Evolutionary conservation across 306 rosid species (phyloP), one percentile per base, ranked within the genome.

Genomic region (Erythrophleum fordii): DNA sequence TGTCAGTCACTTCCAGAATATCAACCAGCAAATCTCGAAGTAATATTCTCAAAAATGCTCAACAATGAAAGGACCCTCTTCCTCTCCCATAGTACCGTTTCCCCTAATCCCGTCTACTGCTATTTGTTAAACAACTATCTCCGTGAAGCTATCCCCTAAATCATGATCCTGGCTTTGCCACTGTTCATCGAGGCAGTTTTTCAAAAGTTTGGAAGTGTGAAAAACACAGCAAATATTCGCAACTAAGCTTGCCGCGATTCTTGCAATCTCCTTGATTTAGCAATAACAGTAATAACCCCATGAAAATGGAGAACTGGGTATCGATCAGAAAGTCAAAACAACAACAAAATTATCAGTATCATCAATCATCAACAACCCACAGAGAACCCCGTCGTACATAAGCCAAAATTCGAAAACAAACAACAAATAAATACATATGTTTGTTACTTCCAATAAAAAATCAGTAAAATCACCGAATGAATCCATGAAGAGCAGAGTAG

Each of bases 321-420:
- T 42, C 64, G 62, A 79, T 48, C 62, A 75, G 64, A 44, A 69
- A 42, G 31, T 23, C 0, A 72, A 78, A 70, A 72, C 26, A 72
- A 11, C n/a, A 58, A 5, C 2, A 2, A 60, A 83, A 51, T 1
- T 7, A 28, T 18, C 70, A 22, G 22, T 18, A 35, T 39, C 35
- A 58, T 73, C 69, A 44, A 58, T 22, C 8, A 51, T 35, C 59
- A 55, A 34, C 37, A 18, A 65, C 5, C 35, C 62, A 55, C 16
- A 22, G 28, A 55, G 62, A 55, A 55, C 62, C 18, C 25, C 34
- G 66, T 16, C 10, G 13, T 11, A 22, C 49, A 41, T 8, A 48
- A 18, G 46, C 60, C 10, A 73, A 52, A 72, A 17, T 37, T 14
- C 41, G 14, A 0, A 17, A 28, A 0, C 20, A 46, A 8, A 7